These are phyloP conservation scores for Leccinum arenicola DNA, from an alignment of 768 basidiomycete species.

Conservation along the genomic window DNA sequence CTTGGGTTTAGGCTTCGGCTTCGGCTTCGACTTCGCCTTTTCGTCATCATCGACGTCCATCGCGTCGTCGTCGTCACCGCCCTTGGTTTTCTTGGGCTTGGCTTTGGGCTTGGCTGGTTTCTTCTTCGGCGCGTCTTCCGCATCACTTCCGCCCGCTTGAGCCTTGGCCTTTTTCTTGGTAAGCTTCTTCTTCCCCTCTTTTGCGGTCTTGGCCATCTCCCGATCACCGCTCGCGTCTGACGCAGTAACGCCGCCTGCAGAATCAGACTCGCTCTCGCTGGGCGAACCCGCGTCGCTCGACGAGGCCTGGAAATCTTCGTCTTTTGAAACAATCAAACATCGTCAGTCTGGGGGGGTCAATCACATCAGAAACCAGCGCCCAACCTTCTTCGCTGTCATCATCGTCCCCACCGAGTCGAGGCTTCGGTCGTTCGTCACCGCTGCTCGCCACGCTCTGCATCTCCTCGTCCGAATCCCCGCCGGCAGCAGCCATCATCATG, in stretches of 20 bases:
- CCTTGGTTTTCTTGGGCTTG: conserved; percentile 39
- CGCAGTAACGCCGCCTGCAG: conserved; percentile 67
- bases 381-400: conserved; percentile 80
- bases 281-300: conserved; percentile 89
- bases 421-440: conserved; percentile 57
- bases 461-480: conserved; percentile 72
- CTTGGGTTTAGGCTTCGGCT: conserved; percentile 42
- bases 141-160: conserved; percentile 41
- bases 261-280: conserved; percentile 64
- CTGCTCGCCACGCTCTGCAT: conserved; percentile 80
- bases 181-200: conserved; percentile 35
- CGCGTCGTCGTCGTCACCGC: conserved; percentile 42
- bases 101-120: conserved; percentile 43
- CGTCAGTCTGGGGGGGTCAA: not conserved
- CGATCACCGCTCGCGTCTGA: conserved; percentile 84
- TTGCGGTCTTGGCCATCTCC: conserved; percentile 46
- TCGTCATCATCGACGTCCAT: conserved; percentile 49
- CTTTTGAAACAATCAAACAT: conserved; percentile 44
- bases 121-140: conserved; percentile 46
- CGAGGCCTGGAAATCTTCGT: conserved; percentile 89
- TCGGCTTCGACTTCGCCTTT: conserved; percentile 35
- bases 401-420: conserved; percentile 48
- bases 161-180: conserved; percentile 45
- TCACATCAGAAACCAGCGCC: conserved; percentile 11
- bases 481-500: conserved; percentile 62